These are phyloP conservation scores for Trematosphaeria pertusa DNA, from an alignment of 2,329 filamentous ascomycete species.

Conservation along the genomic window DNA sequence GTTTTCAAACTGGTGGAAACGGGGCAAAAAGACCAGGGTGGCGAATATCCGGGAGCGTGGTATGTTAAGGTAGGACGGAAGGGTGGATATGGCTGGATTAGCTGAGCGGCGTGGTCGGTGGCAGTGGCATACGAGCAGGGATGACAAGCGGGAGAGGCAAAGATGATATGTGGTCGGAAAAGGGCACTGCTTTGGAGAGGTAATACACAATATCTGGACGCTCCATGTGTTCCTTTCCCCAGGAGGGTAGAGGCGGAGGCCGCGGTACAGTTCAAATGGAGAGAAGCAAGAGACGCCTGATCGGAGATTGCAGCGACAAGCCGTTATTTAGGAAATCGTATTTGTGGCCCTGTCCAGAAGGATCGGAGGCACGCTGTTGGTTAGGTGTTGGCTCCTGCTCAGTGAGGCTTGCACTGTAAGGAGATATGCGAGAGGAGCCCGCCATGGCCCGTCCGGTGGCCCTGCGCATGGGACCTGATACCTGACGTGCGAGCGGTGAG, in stretches of 20 bases:
- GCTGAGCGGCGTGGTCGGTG: conserved; percentile 27
- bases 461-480: conserved; percentile 28
- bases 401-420: conserved; percentile 30
- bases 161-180: conserved; percentile 28
- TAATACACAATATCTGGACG: conserved; percentile 17
- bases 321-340: conserved; percentile 22
- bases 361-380: conserved; percentile 30
- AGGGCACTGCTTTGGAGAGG: conserved; percentile 26
- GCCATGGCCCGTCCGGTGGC: conserved; percentile 26
- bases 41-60: conserved; percentile 27
- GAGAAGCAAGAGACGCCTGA: conserved; percentile 18
- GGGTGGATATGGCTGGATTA: conserved; percentile 34
- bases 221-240: conserved; percentile 16
- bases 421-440: conserved; percentile 30
- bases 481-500: conserved; percentile 17
- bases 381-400: conserved; percentile 27
- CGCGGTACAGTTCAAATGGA: conserved; percentile 17
- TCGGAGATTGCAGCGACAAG: conserved; percentile 32
- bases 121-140: conserved; percentile 28
- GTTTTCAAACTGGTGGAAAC: conserved; percentile 20
- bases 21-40: conserved; percentile 17
- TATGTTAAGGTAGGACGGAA: conserved; percentile 29
- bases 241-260: conserved; percentile 26
- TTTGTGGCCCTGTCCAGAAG: conserved; percentile 22
- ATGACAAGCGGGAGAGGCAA: conserved; percentile 22